phyloP scores from a whole-genome alignment of 2,329 filamentous ascomycete species.

The Rhynchosporium secalis region DNA sequence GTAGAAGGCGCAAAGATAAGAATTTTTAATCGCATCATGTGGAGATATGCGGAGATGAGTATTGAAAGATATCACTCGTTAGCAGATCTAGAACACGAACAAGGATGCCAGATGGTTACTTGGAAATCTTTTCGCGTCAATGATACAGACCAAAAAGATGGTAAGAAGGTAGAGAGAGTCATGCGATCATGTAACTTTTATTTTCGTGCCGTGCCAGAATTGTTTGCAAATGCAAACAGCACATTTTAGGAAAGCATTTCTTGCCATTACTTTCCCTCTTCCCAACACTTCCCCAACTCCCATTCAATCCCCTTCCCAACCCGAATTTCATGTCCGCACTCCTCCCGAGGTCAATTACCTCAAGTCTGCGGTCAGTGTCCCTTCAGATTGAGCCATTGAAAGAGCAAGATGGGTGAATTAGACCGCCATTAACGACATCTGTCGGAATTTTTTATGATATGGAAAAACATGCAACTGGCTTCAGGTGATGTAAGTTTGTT shows the following conservation, averaged over 20 bases:
- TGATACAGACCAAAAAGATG: neutral
- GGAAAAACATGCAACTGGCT: conserved; percentile 10
- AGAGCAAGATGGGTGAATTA: conserved; percentile 1
- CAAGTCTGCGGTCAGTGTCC: neutral
- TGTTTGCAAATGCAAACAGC: conserved; percentile 9
- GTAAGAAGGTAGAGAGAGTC: neutral
- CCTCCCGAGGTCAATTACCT: conserved; percentile 7
- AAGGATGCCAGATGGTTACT: no score
- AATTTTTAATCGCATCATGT: conserved; percentile 8
- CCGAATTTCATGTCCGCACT: conserved; percentile 13
- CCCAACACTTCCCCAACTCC: neutral
- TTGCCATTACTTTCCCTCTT: neutral
- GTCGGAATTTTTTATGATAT: conserved; percentile 9
- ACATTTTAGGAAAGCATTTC: conserved; percentile 6
- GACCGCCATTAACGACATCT: conserved; percentile 8
- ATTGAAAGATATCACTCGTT: neutral
- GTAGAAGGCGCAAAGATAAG: conserved; percentile 6
- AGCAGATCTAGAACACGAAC: neutral
- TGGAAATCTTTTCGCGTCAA: neutral
- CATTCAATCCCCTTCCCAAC: neutral
- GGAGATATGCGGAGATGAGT: neutral
- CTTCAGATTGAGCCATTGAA: neutral
- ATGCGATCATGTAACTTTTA: conserved; percentile 19
- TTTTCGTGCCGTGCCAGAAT: conserved; percentile 14
- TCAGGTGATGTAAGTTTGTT: conserved; percentile 5